Percentiles rank a stretch among this genome's conserved stretches.
Conservation (phyloP, 768 basidiomycete genomes). For the Leccinum subgranulosum region DNA sequence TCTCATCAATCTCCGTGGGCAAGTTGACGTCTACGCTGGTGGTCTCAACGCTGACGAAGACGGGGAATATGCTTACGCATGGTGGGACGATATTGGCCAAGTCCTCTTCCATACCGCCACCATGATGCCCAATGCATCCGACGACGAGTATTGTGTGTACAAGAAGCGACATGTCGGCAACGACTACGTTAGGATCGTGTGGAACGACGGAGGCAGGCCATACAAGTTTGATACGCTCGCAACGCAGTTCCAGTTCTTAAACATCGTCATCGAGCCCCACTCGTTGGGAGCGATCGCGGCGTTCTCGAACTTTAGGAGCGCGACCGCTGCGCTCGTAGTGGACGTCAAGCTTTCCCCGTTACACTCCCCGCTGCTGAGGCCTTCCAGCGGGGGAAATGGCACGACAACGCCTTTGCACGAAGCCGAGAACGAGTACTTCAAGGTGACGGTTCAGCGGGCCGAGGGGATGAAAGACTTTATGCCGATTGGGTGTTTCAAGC, state of each 20-base stretch:
- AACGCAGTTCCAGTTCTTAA: slow-evolving; percentile 95
- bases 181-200: slow-evolving; percentile 93
- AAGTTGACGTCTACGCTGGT: slow-evolving; percentile 90
- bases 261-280: slow-evolving; percentile 95
- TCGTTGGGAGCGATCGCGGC: slow-evolving; percentile 81
- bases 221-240: slow-evolving; percentile 90
- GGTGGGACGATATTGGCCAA: slow-evolving; percentile 98
- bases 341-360: slow-evolving; percentile 17
- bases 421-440: slow-evolving; percentile 95
- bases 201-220: slow-evolving; percentile 92
- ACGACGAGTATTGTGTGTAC: slow-evolving; percentile 69
- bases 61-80: slow-evolving; percentile 96
- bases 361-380: slow-evolving; percentile 17
- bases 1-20: slow-evolving; percentile 83
- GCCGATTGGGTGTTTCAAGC: slow-evolving; percentile 90
- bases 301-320: slow-evolving; percentile 59
- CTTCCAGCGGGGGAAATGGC: slow-evolving; percentile 10
- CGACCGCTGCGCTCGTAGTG: not conserved
- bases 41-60: slow-evolving; percentile 89
- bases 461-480: slow-evolving; percentile 91
- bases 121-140: slow-evolving; percentile 81
- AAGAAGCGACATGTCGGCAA: slow-evolving; percentile 98
- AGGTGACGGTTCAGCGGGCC: slow-evolving; percentile 85
- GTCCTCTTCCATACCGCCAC: slow-evolving; percentile 95
- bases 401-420: slow-evolving; percentile 31